Percentiles rank a stretch among this genome's conserved stretches.
phyloP scores from a whole-genome alignment of 306 rosid genomes.

The Vachellia pachyceras region DNA sequence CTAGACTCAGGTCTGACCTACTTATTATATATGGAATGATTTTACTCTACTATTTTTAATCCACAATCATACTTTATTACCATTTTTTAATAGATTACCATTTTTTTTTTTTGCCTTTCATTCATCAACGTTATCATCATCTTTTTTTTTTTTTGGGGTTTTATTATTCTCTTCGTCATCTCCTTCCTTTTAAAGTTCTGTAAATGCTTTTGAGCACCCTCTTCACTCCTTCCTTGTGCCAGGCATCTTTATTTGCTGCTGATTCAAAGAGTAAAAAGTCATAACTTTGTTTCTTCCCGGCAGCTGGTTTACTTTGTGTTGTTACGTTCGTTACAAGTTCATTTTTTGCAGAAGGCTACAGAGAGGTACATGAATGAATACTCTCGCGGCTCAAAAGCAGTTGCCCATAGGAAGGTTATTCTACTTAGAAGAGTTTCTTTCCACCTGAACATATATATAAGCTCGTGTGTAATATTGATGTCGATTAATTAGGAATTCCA shows the following conservation, averaged over 20 bases:
- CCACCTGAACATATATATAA: neutral
- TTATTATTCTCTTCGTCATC: neutral
- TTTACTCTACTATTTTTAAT: neutral
- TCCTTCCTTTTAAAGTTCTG: neutral
- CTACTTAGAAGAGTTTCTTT: neutral
- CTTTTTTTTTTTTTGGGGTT: neutral
- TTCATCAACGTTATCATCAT: neutral
- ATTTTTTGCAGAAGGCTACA: constrained; percentile 46
- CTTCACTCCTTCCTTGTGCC: constrained; percentile 37
- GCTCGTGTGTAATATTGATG: neutral
- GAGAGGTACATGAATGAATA: constrained; percentile 52
- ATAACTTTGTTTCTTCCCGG: constrained; percentile 57
- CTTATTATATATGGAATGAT: no score
- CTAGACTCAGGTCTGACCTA: no score
- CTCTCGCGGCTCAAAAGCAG: neutral
- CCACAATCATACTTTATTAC: neutral
- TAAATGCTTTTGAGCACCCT: neutral
- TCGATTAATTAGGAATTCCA: constrained; percentile 17
- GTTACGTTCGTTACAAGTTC: constrained; percentile 48
- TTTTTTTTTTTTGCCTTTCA: no score
- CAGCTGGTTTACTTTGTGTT: constrained; percentile 53
- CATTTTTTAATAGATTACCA: no score
- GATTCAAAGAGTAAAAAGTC: constrained; percentile 54
- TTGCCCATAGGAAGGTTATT: neutral
- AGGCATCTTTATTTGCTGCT: constrained; percentile 42